Base-by-base conservation (phyloP, 768 basidiomycete genomes). In the Albatrellus ellisii region DNA sequence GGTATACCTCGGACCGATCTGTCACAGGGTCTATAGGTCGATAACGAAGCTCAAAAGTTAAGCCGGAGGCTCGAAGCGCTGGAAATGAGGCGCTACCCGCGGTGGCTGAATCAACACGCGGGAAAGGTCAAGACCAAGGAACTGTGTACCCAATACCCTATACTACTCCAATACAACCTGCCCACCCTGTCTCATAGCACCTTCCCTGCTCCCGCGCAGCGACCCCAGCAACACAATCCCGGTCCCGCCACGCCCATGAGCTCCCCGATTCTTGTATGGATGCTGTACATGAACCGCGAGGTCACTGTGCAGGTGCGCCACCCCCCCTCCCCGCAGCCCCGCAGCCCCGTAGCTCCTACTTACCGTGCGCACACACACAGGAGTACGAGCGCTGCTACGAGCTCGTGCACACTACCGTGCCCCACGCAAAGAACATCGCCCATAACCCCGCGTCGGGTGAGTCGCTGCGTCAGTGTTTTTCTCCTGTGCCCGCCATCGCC, bases 191-290 rank as follows among this genome's bases (percentile, higher is more conserved):
- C 29, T 17, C 12, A 31, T 11, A 11, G 17, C 18, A 14, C 18
- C 10, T 18, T 20, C 18, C 18, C 11, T 11, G 11, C 34, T 10
- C 12, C 12, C 12, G 11, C 34, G 17, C 18, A 11, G 11, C 34
- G 18, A 3, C 34, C 18, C 18, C 11, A 31, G 17, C 29, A 31
- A 3, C 29, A 31, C 17, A 31, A 12, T 12, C 12, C 17, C 29
- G 29, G 17, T 12, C 12, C 29, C 29, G 29, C 29, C 14, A 12
- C 25, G 15, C 15, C 40, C 27, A 60, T 69, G 63, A 76, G 78
- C 43, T 77, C 73, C 55, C 78, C 79, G 9, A 74, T 85, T 47
- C 68, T 86, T 21, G 76, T 82, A 18, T 86, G 82, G 82, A 83
- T 84, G 77, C 62, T 86, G 39, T 79, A 78, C 4, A 60, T 83